Evolutionary conservation across 805 yeast genomes (phyloP), one percentile per base, ranked within the genome.

Genomic region (Naumovozyma castellii): DNA sequence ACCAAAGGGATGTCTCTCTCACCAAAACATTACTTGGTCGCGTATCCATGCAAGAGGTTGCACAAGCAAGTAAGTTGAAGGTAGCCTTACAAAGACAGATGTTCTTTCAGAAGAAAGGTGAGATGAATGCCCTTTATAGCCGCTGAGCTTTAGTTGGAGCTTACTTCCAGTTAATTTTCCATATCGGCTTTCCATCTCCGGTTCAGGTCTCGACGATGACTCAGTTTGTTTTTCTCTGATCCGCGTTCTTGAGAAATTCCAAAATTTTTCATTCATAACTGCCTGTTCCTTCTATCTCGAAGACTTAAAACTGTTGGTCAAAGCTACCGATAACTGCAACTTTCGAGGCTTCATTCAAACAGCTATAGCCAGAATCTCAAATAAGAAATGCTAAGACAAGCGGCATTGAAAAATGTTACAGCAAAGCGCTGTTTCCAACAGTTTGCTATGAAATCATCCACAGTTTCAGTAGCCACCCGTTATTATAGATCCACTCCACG

Each of bases 71-170:
- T 18, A 34, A 12, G 30, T 3, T 12, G 20, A 22, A 17, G 4
- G 1, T 13, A 32, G 84, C 80, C 45, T 41, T 74, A 5, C 81
- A 77, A 43, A 62, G 84, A 44, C 80, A 78, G 36, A 49, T 80
- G 53, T 64, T 72, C 37, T 65, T 77, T 10, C 61, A 64, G 31
- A 73, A 71, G 43, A 80, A 80, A 51, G 72, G 79, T 3, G 88
- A 81, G 57, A 70, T 80, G 72, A 76, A 72, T 45, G 65, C 62
- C 16, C 53, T 60, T 36, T 47, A 54, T 45, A 42, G 46, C 25
- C 12, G 27, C n/a, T n/a, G 14, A 12, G 18, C 28, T n/a, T 16
- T n/a, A 15, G 12, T 31, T n/a, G n/a, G 17, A 33, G 29, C 33
- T 31, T 31, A 39, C 36, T 29, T 31, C 31, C 29, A 16, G 14